Conservation (phyloP, 2,329 filamentous ascomycete species). For the Amauroascus verrucosus region DNA sequence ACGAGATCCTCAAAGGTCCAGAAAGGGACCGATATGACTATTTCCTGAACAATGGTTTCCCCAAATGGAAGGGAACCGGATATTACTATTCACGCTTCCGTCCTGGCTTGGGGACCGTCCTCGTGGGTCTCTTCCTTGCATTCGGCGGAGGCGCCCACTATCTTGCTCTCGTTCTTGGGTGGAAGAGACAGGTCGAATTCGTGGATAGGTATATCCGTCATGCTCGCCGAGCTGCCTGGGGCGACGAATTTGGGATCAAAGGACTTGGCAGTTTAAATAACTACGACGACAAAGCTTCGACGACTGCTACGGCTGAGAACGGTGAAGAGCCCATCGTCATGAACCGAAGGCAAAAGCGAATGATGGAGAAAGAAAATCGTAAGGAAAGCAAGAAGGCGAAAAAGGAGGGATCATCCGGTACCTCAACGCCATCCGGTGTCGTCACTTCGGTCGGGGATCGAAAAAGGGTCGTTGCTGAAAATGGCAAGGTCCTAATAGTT, state of each 20-base stretch:
- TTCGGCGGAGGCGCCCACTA: constrained; percentile 83
- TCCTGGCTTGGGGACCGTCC: constrained; percentile 75
- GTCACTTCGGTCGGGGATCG: constrained; percentile 52
- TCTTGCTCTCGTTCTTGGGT: constrained; percentile 69
- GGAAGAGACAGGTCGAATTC: constrained; percentile 84
- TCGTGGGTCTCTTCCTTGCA: constrained; percentile 69
- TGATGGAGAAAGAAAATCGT: constrained; percentile 69
- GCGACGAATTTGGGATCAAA: constrained; percentile 58
- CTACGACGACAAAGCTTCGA: constrained; percentile 20
- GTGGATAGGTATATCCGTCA: constrained; percentile 85
- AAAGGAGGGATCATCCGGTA: constrained; percentile 31
- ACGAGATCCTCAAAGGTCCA: constrained; percentile 72
- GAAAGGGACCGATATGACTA: constrained; percentile 84
- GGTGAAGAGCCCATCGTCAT: constrained; percentile 42
- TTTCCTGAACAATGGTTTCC: constrained; percentile 87
- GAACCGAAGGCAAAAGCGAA: constrained; percentile 77
- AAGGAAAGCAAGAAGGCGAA: constrained; percentile 53
- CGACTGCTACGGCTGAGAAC: constrained; percentile 37
- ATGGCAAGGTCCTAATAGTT: constrained; percentile 88
- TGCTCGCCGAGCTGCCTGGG: constrained; percentile 81
- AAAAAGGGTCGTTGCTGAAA: constrained; percentile 83
- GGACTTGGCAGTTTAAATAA: constrained; percentile 58
- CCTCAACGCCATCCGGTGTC: constrained; percentile 47
- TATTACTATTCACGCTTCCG: constrained; percentile 97
- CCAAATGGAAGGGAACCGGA: constrained; percentile 89